Evolutionary conservation across 805 yeast species (phyloP).

Genomic region (Kuraishia ogatae): DNA sequence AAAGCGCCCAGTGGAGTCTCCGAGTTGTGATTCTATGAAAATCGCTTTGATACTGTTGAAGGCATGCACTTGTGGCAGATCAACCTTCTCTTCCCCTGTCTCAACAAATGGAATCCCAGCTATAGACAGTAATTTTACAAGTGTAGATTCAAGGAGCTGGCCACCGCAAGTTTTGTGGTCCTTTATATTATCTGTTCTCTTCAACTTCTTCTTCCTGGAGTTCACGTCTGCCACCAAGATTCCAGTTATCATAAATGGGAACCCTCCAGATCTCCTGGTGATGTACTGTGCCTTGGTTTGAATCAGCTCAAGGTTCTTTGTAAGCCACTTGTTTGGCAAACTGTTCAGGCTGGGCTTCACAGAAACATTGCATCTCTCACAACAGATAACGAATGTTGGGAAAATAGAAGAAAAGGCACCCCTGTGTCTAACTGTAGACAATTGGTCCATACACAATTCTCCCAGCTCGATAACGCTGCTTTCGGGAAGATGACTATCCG

Average conservation of each 20-base stretch:
- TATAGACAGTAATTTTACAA: slow-evolving; percentile 41
- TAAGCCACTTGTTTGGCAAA: slow-evolving; percentile 51
- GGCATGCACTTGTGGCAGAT: slow-evolving; percentile 90
- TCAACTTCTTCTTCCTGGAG: neutral
- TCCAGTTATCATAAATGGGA: slow-evolving; percentile 74
- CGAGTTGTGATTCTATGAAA: slow-evolving; percentile 62
- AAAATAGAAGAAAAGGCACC: slow-evolving; percentile 89
- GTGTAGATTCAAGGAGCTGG: slow-evolving; percentile 38
- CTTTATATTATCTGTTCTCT: slow-evolving; percentile 14
- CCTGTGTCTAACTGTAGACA: slow-evolving; percentile 71
- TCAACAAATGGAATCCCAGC: slow-evolving; percentile 42
- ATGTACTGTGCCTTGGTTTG: slow-evolving; percentile 56
- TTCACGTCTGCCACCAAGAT: slow-evolving; percentile 46
- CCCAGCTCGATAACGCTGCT: slow-evolving; percentile 32
- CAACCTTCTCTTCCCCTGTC: slow-evolving; percentile 43
- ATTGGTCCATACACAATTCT: slow-evolving; percentile 50
- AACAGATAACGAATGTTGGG: slow-evolving; percentile 67
- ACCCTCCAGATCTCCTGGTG: slow-evolving; percentile 87
- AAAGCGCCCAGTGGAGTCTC: slow-evolving; percentile 39
- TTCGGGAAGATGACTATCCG: slow-evolving; percentile 16
- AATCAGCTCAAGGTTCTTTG: slow-evolving; percentile 41
- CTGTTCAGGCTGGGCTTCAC: slow-evolving; percentile 20
- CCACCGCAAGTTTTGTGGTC: slow-evolving; percentile 14
- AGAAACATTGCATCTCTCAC: slow-evolving; percentile 40
- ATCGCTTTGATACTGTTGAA: slow-evolving; percentile 75